phyloP scores from a whole-genome alignment of 2,329 filamentous ascomycete species.

The Xylaria digitata region DNA sequence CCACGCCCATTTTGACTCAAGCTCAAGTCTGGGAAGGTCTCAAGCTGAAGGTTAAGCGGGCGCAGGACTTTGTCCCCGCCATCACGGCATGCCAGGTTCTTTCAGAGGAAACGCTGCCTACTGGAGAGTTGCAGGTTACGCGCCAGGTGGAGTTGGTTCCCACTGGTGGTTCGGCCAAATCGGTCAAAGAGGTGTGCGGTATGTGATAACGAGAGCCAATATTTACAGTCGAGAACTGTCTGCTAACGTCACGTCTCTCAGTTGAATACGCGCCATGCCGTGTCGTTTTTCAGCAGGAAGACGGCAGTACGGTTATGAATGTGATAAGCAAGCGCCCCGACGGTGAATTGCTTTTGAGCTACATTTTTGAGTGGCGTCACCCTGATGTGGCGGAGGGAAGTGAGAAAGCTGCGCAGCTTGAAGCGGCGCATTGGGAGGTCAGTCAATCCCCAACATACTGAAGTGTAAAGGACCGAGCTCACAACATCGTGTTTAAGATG shows the following conservation, averaged over 20 bases:
- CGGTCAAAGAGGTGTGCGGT: conserved; percentile 49
- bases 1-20: conserved; percentile 46
- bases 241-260: conserved; percentile 12
- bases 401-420: conserved; percentile 43
- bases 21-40: conserved; percentile 53
- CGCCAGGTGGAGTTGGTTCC: conserved; percentile 49
- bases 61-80: conserved; percentile 54
- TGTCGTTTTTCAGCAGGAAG: conserved; percentile 52
- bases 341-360: conserved; percentile 52
- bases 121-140: conserved; percentile 44
- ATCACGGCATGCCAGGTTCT: conserved; percentile 51
- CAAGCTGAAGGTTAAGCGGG: conserved; percentile 51
- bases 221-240: neutral
- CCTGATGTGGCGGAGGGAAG: conserved; percentile 47
- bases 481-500: conserved; percentile 37
- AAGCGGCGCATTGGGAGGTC: conserved; percentile 46
- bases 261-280: conserved; percentile 50
- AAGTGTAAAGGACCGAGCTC: conserved; percentile 2
- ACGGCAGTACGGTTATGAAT: conserved; percentile 53
- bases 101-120: conserved; percentile 43
- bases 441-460: conserved; percentile 2
- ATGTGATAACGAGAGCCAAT: conserved; percentile 6
- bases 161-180: conserved; percentile 36
- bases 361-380: conserved; percentile 53
- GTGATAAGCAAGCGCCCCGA: conserved; percentile 48